Evolutionary conservation across 2,329 filamentous ascomycete species (phyloP), one percentile per base, ranked within the genome.

Genomic region (Fonsecaea pedrosoi): DNA sequence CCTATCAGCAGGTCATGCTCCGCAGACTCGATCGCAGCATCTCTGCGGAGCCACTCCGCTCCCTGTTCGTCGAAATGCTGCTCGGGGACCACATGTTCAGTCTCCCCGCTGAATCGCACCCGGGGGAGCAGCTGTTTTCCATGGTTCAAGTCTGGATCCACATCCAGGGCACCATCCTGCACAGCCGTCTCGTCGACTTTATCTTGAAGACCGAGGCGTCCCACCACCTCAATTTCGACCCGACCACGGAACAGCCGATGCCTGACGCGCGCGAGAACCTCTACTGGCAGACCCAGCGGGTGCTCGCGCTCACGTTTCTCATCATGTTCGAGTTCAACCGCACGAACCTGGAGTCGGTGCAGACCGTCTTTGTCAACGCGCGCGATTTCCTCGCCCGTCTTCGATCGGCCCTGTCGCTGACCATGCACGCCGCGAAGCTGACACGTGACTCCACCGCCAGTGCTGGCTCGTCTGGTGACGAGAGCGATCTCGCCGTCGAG

Each of bases 311-410:
- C 53, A 35, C 53, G 25, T 34, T 32, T 30, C 34, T 55, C 3
- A 55, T 55, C 53, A 55, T 55, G 53, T 55, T 55, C 53, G 53
- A 55, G 53, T 55, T 55, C 25, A 32, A 34, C 34, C 25, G 50
- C 18, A 54, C 53, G 15, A 55, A 55, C 34, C 53, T 55, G 10
- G 53, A 55, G 21, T 55, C 53, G 3, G 53, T 55, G 30, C 53
- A 55, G 21, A 55, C 53, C 30, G 53, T 55, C 53, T 34, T 55
- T 15, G 34, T 37, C 53, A 55, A 55, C 34, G 53, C 34, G 30
- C 15, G 30, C n/a, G 30, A 32, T 30, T 55, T 34, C 30, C 25
- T 55, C 53, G 53, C 53, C 4, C 53, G 53, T 6, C 53, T 55
- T 4, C 34, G 21, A 25, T 55, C 53, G n/a, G 30, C 53, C 30